These are phyloP conservation scores for Oryza punctata DNA, from an alignment of 176 grass and related monocot genomes.

Conservation along the genomic window DNA sequence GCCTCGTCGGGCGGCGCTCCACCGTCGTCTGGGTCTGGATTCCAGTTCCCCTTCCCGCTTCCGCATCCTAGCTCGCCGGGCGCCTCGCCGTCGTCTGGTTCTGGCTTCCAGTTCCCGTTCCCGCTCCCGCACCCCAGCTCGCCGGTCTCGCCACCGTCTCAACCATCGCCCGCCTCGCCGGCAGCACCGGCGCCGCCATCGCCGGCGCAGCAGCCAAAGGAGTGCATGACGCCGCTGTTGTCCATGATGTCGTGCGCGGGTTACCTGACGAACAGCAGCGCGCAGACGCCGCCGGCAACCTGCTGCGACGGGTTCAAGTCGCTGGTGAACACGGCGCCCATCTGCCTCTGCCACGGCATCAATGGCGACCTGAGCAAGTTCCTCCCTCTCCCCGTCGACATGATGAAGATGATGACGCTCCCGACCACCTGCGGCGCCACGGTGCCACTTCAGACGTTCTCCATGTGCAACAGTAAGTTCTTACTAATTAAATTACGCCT, in stretches of 20 bases:
- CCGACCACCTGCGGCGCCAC: slow-evolving; percentile 12
- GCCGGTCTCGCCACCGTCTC: too few relatives aligned
- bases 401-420: slow-evolving; percentile 20
- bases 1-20: too few relatives aligned
- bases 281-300: background rate
- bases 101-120: too few relatives aligned
- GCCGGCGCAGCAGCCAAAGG: background rate
- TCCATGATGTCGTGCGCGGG: slow-evolving; percentile 33
- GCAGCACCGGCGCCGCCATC: too few relatives aligned
- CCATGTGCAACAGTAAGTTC: slow-evolving; percentile 28
- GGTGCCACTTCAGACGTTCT: background rate
- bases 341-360: slow-evolving; percentile 49
- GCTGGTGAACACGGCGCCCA: slow-evolving; percentile 14
- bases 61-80: too few relatives aligned
- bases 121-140: too few relatives aligned
- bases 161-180: background rate
- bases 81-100: too few relatives aligned
- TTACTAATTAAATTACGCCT: too few relatives aligned
- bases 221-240: slow-evolving; percentile 30
- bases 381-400: slow-evolving; percentile 22
- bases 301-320: slow-evolving; percentile 43
- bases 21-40: too few relatives aligned
- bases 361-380: slow-evolving; percentile 37
- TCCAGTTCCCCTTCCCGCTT: too few relatives aligned
- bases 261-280: slow-evolving; percentile 44